Evolutionary conservation across 805 yeast genomes (phyloP), one percentile per base, ranked within the genome.

Genomic region (Teunomyces panamensis): DNA sequence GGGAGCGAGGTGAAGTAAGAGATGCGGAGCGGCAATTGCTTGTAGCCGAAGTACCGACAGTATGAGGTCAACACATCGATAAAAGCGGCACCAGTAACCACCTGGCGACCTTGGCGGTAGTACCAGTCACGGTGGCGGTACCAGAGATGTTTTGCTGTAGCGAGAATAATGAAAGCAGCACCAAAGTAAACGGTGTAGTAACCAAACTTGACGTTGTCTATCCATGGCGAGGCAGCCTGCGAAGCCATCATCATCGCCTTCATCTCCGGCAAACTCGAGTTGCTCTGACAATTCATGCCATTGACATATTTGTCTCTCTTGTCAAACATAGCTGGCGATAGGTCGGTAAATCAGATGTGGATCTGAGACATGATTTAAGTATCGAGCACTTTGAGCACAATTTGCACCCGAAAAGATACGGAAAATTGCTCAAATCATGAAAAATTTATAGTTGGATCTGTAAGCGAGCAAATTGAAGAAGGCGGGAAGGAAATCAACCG

Each of bases 271-370:
- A 60, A 47, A 16, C 48, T 60, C 50, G 43, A 45, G 49, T 73
- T 75, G 13, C 62, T 60, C 5, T 71, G 42, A 56, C 78, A 74
- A 54, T 71, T 71, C 52, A 70, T 54, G 2, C 74, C 77, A 11
- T 71, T 53, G 51, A 56, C 69, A 11, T 51, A 45, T 5, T 58
- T 67, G 13, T 45, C 35, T 36, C 57, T 43, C 42, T 56, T 53
- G 39, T 24, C 17, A n/a, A 36, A 29, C 46, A 47, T 39, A 9
- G 13, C 29, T 8, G 34, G 9, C 28, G 16, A 16, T 20, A 28
- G 24, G 14, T 9, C 20, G 9, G 16, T 9, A 2, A 10, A 29
- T 14, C 11, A 14, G n/a, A 26, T 29, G 32, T 20, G 24, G 24
- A 20, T 20, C 13, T 14, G 4, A 24, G 9, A 11, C 20, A 29